Percentiles rank a stretch among this genome's conserved stretches.
Conservation (phyloP, 192 early-diverging fungal species). For the Rhizoclosmatium globosum region DNA sequence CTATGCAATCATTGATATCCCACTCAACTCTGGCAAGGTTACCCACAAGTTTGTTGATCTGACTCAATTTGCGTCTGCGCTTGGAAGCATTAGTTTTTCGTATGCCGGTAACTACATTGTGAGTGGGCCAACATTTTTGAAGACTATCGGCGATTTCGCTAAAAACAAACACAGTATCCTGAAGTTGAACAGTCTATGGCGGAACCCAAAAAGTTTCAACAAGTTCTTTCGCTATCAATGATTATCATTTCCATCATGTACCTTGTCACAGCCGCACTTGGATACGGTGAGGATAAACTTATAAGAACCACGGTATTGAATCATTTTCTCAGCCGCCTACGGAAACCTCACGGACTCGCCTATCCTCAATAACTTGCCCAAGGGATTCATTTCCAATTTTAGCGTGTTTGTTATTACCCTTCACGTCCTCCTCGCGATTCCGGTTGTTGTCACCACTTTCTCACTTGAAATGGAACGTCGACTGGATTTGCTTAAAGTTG, state of each 20-base stretch:
- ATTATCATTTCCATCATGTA: conserved; percentile 75
- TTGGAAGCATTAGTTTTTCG: conserved; percentile 84
- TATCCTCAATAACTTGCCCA: conserved; percentile 75
- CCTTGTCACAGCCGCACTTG: conserved; percentile 70
- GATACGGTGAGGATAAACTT: conserved; percentile 56
- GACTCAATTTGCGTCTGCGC: conserved; percentile 74
- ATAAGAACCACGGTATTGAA: background rate
- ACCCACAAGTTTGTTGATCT: conserved; percentile 56
- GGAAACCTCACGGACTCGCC: conserved; percentile 74
- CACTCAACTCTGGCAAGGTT: conserved; percentile 56
- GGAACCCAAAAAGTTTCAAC: conserved; percentile 71
- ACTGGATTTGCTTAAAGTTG: conserved; percentile 54
- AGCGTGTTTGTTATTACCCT: conserved; percentile 79
- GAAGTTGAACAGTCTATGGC: conserved; percentile 86
- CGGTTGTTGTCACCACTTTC: conserved; percentile 78
- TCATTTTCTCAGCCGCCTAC: conserved; percentile 53
- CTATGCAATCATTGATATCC: conserved; percentile 60
- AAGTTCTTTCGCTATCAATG: conserved; percentile 70
- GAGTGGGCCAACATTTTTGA: background rate
- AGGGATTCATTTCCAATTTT: conserved; percentile 59
- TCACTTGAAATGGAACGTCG: conserved; percentile 78
- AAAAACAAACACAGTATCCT: conserved; percentile 58
- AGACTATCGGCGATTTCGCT: background rate
- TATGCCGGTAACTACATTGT: conserved; percentile 81
- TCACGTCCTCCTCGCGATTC: conserved; percentile 84